phyloP scores from a whole-genome alignment of 208 protist species.

The Leishmania gerbilli region DNA sequence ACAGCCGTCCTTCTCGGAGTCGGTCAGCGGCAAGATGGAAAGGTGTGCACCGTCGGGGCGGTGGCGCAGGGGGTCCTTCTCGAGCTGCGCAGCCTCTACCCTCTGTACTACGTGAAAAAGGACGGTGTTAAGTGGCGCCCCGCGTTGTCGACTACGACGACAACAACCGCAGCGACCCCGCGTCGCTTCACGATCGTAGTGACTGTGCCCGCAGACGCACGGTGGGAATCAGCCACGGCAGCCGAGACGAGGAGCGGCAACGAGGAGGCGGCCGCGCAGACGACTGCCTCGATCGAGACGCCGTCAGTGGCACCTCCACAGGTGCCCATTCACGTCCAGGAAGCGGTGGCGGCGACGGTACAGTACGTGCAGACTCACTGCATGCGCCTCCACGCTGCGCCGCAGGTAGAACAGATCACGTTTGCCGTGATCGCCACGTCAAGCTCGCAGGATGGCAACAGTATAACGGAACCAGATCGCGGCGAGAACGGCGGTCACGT shows the following conservation, averaged over 20 bases:
- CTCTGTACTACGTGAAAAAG: constrained; percentile 70
- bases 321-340: neutral
- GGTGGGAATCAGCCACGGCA: neutral
- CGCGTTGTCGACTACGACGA: neutral
- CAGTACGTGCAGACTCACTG: constrained; percentile 23
- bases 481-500: neutral
- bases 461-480: neutral
- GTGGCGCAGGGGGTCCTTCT: constrained; percentile 36
- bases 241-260: neutral
- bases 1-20: constrained; percentile 53
- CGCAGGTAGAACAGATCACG: constrained; percentile 3
- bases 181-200: constrained; percentile 29
- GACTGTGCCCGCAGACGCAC: constrained; percentile 2
- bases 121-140: constrained; percentile 52
- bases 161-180: neutral
- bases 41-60: constrained; percentile 45
- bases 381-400: neutral
- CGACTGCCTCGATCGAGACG: neutral
- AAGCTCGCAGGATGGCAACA: neutral
- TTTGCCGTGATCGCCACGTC: constrained; percentile 16
- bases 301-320: neutral
- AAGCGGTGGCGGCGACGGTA: constrained; percentile 10
- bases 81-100: constrained; percentile 25
- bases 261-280: constrained; percentile 2
- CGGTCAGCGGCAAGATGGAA: constrained; percentile 61